These are phyloP conservation scores for Pseudevernia furfuracea DNA, from an alignment of 495 filamentous ascomycete genomes.

Conservation along the genomic window DNA sequence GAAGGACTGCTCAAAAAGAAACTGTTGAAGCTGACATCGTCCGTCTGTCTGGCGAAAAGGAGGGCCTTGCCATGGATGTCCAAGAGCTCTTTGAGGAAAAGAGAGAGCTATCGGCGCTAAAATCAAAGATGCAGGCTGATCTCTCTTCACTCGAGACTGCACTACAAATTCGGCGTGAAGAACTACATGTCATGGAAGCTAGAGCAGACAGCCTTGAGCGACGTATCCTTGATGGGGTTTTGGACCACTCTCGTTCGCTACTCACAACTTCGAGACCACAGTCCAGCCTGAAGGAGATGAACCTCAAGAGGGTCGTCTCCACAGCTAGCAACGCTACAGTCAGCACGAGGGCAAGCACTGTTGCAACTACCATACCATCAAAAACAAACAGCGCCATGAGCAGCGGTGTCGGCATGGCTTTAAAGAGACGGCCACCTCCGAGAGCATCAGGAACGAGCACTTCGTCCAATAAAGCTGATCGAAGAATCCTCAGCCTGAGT, in stretches of 20 bases:
- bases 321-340: constrained; percentile 39
- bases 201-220: constrained; percentile 83
- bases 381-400: constrained; percentile 34
- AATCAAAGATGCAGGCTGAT: constrained; percentile 68
- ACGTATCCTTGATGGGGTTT: constrained; percentile 85
- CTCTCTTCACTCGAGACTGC: constrained; percentile 84
- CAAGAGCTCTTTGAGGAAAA: constrained; percentile 56
- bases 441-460: constrained; percentile 38
- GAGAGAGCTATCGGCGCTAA: constrained; percentile 63
- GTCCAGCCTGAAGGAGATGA: constrained; percentile 51
- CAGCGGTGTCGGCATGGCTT: constrained; percentile 45
- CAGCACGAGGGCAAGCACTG: constrained; percentile 34
- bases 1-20: constrained; percentile 67
- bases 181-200: constrained; percentile 80
- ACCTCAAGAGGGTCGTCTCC: constrained; percentile 63
- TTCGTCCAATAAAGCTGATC: constrained; percentile 40
- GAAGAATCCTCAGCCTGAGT: constrained; percentile 81
- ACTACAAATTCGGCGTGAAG: constrained; percentile 77
- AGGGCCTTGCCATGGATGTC: constrained; percentile 51
- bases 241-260: constrained; percentile 85
- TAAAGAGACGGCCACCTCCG: constrained; percentile 40
- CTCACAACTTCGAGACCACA: constrained; percentile 52
- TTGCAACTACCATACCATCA: constrained; percentile 34
- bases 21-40: constrained; percentile 66
- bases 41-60: constrained; percentile 56